A percentile compares a stretch with the other conserved stretches of the same genome.
Conservation (phyloP, 441 rosid genomes). For the Croton laevigatus region DNA sequence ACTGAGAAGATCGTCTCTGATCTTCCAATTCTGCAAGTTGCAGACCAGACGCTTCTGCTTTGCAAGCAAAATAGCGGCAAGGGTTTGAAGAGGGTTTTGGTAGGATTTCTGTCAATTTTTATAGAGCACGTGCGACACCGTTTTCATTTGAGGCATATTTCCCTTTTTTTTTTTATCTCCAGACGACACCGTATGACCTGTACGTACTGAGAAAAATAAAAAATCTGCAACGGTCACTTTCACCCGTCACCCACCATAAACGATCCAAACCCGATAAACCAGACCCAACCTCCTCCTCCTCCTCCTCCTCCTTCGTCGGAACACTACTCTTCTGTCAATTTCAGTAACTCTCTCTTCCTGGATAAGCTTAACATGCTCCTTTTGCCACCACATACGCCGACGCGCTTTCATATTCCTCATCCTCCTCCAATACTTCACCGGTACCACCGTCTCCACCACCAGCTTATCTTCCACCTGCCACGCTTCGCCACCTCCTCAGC, state of each 20-base stretch:
- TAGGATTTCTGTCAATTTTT: background rate
- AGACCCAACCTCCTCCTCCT: background rate
- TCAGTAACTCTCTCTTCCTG: background rate
- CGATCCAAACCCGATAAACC: background rate
- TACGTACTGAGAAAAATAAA: background rate
- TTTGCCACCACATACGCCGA: constrained; percentile 44
- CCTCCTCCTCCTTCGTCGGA: constrained; percentile 10
- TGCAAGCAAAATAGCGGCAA: background rate
- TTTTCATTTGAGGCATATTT: background rate
- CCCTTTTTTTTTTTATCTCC: background rate
- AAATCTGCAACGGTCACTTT: background rate
- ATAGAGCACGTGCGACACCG: background rate
- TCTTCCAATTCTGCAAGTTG: background rate
- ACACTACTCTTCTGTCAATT: background rate
- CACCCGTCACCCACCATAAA: background rate
- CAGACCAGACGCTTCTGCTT: background rate
- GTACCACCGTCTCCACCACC: constrained; percentile 30
- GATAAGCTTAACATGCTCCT: constrained; percentile 39
- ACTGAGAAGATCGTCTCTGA: background rate
- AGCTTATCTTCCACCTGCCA: constrained; percentile 22
- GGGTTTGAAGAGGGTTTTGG: background rate
- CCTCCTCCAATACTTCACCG: constrained; percentile 26
- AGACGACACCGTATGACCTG: background rate
- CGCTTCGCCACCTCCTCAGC: constrained; percentile 18
- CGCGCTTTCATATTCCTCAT: constrained; percentile 39